These are phyloP conservation scores for Blepharisma stoltei DNA, from an alignment of 73 alveolate genomes.

Conservation along the genomic window DNA sequence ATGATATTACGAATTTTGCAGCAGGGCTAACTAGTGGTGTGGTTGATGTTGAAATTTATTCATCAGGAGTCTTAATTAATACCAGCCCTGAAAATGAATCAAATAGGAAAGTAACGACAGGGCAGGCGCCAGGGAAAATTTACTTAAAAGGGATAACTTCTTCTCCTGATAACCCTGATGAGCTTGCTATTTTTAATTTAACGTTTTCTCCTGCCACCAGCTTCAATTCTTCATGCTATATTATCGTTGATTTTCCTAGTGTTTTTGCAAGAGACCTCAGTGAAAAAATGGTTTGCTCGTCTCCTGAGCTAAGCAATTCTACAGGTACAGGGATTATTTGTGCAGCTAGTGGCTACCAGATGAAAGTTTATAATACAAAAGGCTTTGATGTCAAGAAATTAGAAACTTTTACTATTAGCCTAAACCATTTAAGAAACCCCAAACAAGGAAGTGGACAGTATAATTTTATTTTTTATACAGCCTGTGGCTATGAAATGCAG, in stretches of 20 bases:
- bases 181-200: constrained; percentile 15
- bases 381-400: constrained; percentile 5
- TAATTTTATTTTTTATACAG: neutral
- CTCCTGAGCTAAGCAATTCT: neutral
- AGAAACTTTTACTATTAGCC: neutral
- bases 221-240: neutral
- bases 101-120: constrained; percentile 8
- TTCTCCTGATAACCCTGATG: constrained; percentile 7
- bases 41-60: constrained; percentile 16
- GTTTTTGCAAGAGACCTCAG: constrained; percentile 7
- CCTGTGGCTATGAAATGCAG: constrained; percentile 27
- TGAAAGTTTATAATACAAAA: constrained; percentile 5
- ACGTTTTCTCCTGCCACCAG: neutral
- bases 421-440: constrained; percentile 23
- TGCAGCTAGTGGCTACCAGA: neutral
- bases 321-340: neutral
- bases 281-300: neutral
- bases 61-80: constrained; percentile 3
- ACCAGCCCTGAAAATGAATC: constrained; percentile 7
- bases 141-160: neutral
- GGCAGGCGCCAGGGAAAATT: neutral
- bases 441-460: neutral
- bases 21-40: constrained; percentile 23
- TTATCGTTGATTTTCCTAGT: neutral
- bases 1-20: neutral